Evolutionary conservation across 495 filamentous ascomycete species (phyloP).

Genomic region (Penicillium lagena): DNA sequence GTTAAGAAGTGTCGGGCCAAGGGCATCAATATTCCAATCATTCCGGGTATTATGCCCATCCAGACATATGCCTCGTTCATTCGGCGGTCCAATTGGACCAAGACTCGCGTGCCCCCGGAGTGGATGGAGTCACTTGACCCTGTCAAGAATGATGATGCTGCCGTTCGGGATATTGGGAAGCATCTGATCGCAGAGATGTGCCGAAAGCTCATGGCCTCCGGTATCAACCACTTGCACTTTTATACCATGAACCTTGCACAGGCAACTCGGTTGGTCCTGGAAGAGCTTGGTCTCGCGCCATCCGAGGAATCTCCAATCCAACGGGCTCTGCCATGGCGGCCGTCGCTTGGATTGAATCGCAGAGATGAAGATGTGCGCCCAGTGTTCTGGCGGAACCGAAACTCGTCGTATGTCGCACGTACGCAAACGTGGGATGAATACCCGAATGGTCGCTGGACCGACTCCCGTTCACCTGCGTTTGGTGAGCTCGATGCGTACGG

Average conservation of each 20-base stretch:
- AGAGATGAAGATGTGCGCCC: slow-evolving; percentile 93
- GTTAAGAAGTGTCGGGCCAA: slow-evolving; percentile 73
- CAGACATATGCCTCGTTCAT: slow-evolving; percentile 90
- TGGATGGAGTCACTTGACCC: slow-evolving; percentile 84
- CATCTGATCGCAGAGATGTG: slow-evolving; percentile 90
- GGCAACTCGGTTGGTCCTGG: slow-evolving; percentile 86
- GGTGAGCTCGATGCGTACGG: slow-evolving; percentile 96
- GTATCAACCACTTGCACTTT: slow-evolving; percentile 89
- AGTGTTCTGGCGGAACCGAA: slow-evolving; percentile 98
- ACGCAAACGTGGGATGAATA: slow-evolving; percentile 99
- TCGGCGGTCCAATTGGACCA: slow-evolving; percentile 82
- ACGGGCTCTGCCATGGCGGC: slow-evolving; percentile 88
- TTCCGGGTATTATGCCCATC: slow-evolving; percentile 99
- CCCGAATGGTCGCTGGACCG: slow-evolving; percentile 98
- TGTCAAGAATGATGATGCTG: slow-evolving; percentile 92
- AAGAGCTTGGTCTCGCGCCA: slow-evolving; percentile 76
- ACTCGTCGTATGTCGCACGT: slow-evolving; percentile 87
- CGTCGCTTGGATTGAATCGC: slow-evolving; percentile 81
- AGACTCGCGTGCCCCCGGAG: slow-evolving; percentile 67
- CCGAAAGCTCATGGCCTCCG: slow-evolving; percentile 68
- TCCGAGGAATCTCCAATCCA: slow-evolving; percentile 69
- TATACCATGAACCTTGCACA: slow-evolving; percentile 99
- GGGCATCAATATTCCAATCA: slow-evolving; percentile 84
- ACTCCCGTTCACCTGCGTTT: slow-evolving; percentile 93
- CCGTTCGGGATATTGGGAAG: slow-evolving; percentile 86